Conservation (phyloP, 2,329 filamentous ascomycete species). For the Podosphaera fusca region DNA sequence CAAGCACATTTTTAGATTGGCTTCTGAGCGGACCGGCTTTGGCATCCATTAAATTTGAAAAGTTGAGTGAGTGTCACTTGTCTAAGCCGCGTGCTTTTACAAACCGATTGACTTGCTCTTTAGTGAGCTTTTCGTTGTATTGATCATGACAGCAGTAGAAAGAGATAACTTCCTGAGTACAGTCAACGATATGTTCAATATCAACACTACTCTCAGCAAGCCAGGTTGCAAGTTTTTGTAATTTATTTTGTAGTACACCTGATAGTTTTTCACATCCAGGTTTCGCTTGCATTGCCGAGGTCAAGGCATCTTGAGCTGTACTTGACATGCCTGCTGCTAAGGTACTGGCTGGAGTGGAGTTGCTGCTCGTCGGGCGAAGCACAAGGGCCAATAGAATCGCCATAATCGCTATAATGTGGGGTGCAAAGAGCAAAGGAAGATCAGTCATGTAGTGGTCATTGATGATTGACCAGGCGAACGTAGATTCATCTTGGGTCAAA, state of each 20-base stretch:
- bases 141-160: constrained; percentile 33
- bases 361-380: constrained; percentile 32
- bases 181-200: constrained; percentile 44
- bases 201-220: constrained; percentile 47
- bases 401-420: constrained; percentile 46
- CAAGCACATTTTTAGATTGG: too few species aligned
- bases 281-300: constrained; percentile 11
- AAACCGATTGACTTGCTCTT: constrained; percentile 18
- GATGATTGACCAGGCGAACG: constrained; percentile 44
- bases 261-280: constrained; percentile 7
- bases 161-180: constrained; percentile 49
- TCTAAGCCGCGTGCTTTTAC: constrained; percentile 17
- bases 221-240: constrained; percentile 38
- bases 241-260: constrained; percentile 10
- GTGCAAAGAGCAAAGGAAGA: constrained; percentile 41
- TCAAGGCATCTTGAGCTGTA: constrained; percentile 15
- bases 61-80: constrained; percentile 8
- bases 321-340: constrained; percentile 16
- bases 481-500: constrained; percentile 38
- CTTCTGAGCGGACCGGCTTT: neutral
- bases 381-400: constrained; percentile 47
- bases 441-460: constrained; percentile 57
- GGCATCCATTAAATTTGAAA: neutral
- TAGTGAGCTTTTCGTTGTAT: constrained; percentile 17
- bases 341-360: constrained; percentile 20